Evolutionary conservation across 2,329 filamentous ascomycete genomes (phyloP).

Genomic region (Clarireedia monteithiana): DNA sequence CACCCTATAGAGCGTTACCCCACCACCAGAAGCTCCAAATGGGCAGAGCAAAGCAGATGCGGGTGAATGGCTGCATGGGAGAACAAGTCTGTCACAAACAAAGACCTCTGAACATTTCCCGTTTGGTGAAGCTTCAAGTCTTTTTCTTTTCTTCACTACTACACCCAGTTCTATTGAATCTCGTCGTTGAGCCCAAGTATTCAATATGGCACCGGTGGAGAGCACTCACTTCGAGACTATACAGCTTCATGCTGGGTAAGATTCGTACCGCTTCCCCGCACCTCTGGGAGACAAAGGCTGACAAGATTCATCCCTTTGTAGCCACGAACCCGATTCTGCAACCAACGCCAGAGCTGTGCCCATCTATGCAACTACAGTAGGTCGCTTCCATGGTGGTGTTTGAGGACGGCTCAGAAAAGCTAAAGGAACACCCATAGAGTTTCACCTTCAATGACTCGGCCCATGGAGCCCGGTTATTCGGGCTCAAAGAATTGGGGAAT

Average conservation of each 20-base stretch:
- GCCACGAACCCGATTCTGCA: conserved; percentile 69
- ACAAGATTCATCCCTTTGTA: conserved; percentile 31
- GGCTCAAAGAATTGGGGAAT: conserved; percentile 90
- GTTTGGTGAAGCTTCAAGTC: too few relatives aligned
- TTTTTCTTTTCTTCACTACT: too few relatives aligned
- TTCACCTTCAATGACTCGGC: conserved; percentile 94
- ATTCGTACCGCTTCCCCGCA: conserved; percentile 8
- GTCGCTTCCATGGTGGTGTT: background rate
- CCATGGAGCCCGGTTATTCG: conserved; percentile 89
- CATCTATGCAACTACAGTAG: conserved; percentile 84
- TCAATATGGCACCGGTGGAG: conserved; percentile 12
- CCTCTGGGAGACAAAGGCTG: conserved; percentile 12
- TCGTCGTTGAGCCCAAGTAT: background rate
- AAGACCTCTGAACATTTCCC: too few relatives aligned
- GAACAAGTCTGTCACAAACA: too few relatives aligned
- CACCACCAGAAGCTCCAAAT: background rate
- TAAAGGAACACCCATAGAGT: conserved; percentile 44
- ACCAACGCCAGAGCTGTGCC: conserved; percentile 89
- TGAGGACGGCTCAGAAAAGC: background rate
- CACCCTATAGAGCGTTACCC: background rate
- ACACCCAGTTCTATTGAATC: background rate
- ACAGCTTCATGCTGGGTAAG: conserved; percentile 77
- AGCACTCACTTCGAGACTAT: conserved; percentile 72
- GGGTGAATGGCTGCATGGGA: too few relatives aligned
- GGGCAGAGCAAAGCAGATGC: background rate